Base-by-base conservation (phyloP, 148 eudicot species). In the Amaranthus hypochondriacus region DNA sequence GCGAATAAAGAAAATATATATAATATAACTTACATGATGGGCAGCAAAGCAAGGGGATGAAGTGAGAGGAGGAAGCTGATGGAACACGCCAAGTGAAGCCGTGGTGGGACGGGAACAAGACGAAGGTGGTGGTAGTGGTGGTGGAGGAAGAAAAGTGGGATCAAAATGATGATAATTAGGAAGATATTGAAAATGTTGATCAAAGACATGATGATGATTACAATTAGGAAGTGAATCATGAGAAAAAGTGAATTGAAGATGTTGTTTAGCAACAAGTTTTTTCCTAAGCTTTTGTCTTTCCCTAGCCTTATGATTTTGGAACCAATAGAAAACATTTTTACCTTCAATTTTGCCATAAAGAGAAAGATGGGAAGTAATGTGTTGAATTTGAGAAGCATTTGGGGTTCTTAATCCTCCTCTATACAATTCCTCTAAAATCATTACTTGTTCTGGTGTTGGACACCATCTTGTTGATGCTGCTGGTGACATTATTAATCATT, bases 301-400 rank as follows among this genome's bases (percentile, higher is more conserved):
- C 48, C 97, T 81, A 11, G 98, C 98, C 66, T 93, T 93, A 79
- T 93, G 98, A 68, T 93, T 93, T 71, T 93, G 98, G 58, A 93
- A 93, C 98, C 98, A 93, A 75, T 93, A 93, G 50, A 93, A 93
- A 42, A 90, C 96, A 74, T 90, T 93, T 62, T 93, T 93, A 66
- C 98, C 94, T 73, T 93, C 87, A 42, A 93, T 90, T 76, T 84
- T 87, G 0, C 98, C 98, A 71, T 93, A 90, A 11, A 73, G 70
- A 9, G 94, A 85, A 44, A 93, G 88, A 46, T 88, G 93, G 70
- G 94, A 74, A 5, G 98, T 87, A 78, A 93, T 93, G 67, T 87
- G 86, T 69, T 93, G 98, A 63, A 93, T 90, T 68, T 90, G 94
- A 18, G 86, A 47, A 4, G 98, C 90, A 70, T 82, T 90, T 0